Base-by-base conservation (phyloP, 2,329 filamentous ascomycete genomes). In the Aureobasidium zeae region DNA sequence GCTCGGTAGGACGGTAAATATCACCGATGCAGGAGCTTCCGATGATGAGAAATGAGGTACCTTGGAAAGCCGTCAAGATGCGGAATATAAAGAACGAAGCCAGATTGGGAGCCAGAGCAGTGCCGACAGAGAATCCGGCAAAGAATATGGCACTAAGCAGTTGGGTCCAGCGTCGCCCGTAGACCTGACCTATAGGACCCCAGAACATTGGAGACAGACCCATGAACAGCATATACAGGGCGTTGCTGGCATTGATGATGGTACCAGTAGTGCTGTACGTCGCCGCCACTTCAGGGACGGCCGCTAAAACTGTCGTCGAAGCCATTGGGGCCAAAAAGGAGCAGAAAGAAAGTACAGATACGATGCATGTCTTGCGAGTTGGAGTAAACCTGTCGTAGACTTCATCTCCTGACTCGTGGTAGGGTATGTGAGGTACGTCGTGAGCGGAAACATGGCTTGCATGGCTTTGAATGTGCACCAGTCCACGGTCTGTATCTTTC, bases 271-370 rank as follows among this genome's bases (percentile, higher is more conserved):
- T 85, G 28, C 67, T 51, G 57, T 75, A 86, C 6, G 75, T 77
- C 4, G 44, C 41, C 2, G 82, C 81, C 4, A 89, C 78, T 59
- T 89, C 83, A 1, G 83, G 83, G 1, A 82, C 76, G 2, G 83
- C 84, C 1, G 82, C 73, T 10, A 89, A 63, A 7, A 88, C 76
- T 1, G 80, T 79, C 0, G 83, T 88, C 28, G 78, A 84, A 2
- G 78, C 82, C 17, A 86, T 74, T 0, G 85, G 85, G 1, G 84
- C 79, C 32, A 89, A 67, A 50, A 89, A 86, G 19, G 80, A 77
- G 62, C 82, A 86, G 56, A 81, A 84, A 0, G 82, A 80, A 41
- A 88, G 63, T 5, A 87, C 71, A 8, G 68, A 66, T 12, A 86
- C 79, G 41, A 89, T 83, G 48, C 77, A 55, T 2, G 70, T 57